Conservation (phyloP, 2,329 filamentous ascomycete species). For the Colletotrichum brevisporum region DNA sequence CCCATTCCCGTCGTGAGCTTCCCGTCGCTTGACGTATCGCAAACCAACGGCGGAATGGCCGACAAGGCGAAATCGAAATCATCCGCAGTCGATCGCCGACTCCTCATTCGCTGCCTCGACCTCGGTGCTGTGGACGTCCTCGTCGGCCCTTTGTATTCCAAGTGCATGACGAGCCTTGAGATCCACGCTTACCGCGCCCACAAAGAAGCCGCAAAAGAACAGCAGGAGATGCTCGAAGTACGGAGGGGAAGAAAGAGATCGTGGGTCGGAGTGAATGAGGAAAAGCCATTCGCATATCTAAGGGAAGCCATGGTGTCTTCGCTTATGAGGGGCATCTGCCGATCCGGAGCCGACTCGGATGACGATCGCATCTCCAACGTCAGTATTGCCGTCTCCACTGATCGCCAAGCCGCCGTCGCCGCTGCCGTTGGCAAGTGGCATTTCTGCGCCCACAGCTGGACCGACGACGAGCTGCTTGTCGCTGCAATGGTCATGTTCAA, state of each 20-base stretch:
- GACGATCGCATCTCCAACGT: constrained; percentile 75
- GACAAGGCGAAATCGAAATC: constrained; percentile 24
- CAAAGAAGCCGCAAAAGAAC: constrained; percentile 81
- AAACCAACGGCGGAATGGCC: constrained; percentile 47
- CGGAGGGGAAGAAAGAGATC: constrained; percentile 86
- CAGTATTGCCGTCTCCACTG: constrained; percentile 76
- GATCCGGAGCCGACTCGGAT: constrained; percentile 71
- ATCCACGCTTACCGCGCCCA: constrained; percentile 88
- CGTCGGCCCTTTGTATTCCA: constrained; percentile 81
- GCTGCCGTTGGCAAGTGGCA: constrained; percentile 83
- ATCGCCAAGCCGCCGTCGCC: constrained; percentile 76
- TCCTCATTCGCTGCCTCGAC: constrained; percentile 82
- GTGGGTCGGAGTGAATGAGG: constrained; percentile 89
- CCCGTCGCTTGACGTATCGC: constrained; percentile 47
- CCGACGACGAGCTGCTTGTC: constrained; percentile 90
- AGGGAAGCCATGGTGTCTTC: constrained; percentile 94
- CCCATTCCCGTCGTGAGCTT: constrained; percentile 68
- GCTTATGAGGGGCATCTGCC: constrained; percentile 91
- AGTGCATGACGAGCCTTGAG: constrained; percentile 81
- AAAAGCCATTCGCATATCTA: constrained; percentile 89
- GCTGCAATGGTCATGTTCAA: constrained; percentile 90
- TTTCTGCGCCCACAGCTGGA: constrained; percentile 91
- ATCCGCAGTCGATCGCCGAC: constrained; percentile 55
- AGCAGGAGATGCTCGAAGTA: constrained; percentile 78
- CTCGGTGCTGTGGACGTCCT: constrained; percentile 90